phyloP scores from a whole-genome alignment of 2,329 filamentous ascomycete genomes.

The Atkinsonella texensis region DNA sequence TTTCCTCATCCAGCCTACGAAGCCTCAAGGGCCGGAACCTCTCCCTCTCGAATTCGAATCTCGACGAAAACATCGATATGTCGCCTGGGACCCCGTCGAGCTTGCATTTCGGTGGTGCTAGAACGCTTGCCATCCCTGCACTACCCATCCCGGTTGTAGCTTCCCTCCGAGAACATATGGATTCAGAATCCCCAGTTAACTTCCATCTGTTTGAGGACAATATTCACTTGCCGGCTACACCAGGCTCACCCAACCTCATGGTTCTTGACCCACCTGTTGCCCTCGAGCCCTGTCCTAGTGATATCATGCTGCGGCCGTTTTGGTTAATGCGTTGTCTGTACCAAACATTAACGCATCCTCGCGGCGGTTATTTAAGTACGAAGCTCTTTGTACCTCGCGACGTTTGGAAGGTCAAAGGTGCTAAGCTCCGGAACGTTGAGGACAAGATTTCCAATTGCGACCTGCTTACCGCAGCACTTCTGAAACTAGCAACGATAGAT shows the following conservation, averaged over 20 bases:
- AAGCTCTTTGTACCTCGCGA: constrained; percentile 87
- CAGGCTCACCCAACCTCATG: constrained; percentile 54
- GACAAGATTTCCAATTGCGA: constrained; percentile 93
- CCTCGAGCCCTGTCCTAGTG: constrained; percentile 83
- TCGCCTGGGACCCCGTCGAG: constrained; percentile 67
- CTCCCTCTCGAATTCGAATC: constrained; percentile 49
- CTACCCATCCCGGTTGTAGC: constrained; percentile 56
- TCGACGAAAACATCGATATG: constrained; percentile 50
- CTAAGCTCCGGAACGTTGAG: constrained; percentile 82
- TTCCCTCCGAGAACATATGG: constrained; percentile 46
- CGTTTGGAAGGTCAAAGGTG: constrained; percentile 86
- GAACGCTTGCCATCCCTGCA: constrained; percentile 39
- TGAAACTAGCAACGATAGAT: constrained; percentile 74
- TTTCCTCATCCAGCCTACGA: constrained; percentile 57
- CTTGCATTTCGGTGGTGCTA: constrained; percentile 48
- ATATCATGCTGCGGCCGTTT: constrained; percentile 83
- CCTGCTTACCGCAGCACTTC: constrained; percentile 73
- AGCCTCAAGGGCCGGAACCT: constrained; percentile 65
- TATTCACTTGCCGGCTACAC: constrained; percentile 55
- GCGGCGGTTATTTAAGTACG: constrained; percentile 83
- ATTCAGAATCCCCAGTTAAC: constrained; percentile 50
- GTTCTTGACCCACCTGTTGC: constrained; percentile 57
- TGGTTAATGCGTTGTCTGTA: constrained; percentile 96
- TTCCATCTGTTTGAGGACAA: constrained; percentile 75
- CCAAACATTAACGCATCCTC: constrained; percentile 81